A percentile compares a stretch with the other conserved stretches of the same genome.
phyloP scores from a whole-genome alignment of 176 grass and related monocot species.

The Musa schizocarpa region DNA sequence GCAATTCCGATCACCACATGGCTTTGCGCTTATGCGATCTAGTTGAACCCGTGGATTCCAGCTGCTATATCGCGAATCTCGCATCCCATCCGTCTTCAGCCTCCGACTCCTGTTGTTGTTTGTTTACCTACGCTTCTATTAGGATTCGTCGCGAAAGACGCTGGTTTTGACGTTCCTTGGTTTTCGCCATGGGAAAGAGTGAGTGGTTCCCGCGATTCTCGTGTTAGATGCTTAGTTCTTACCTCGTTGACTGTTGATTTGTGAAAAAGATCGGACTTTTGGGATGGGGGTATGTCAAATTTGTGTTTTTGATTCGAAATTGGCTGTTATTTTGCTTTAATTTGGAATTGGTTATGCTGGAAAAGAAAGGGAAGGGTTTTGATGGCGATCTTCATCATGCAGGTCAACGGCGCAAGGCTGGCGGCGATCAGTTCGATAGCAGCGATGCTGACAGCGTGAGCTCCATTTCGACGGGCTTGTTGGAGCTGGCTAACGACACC shows the following conservation, averaged over 20 bases:
- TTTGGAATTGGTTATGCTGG: not conserved
- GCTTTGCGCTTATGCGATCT: slow-evolving; percentile 26
- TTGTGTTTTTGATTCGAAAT: not conserved
- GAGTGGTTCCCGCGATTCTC: not conserved
- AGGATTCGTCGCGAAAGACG: slow-evolving; percentile 6
- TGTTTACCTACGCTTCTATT: slow-evolving; percentile 9
- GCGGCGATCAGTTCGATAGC: slow-evolving; percentile 66
- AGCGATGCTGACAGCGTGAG: slow-evolving; percentile 85
- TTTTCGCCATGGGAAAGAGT: slow-evolving; percentile 20
- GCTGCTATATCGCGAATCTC: slow-evolving; percentile 1
- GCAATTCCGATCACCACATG: slow-evolving; percentile 24
- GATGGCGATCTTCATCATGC: not conserved
- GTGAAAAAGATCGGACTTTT: not conserved
- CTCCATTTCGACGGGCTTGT: slow-evolving; percentile 37
- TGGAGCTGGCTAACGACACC: slow-evolving; percentile 53
- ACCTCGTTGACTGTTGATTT: not conserved
- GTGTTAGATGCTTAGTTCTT: not conserved
- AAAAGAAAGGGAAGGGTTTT: not conserved
- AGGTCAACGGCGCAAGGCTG: slow-evolving; percentile 24
- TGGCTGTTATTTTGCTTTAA: not conserved
- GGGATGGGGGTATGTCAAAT: not conserved
- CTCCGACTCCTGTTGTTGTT: slow-evolving; percentile 10
- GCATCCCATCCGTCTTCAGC: not conserved
- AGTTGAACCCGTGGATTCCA: slow-evolving; percentile 5
- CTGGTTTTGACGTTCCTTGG: not conserved